Evolutionary conservation across 352 stramenopile species (phyloP).

Genomic region (Pythium aquatile): DNA sequence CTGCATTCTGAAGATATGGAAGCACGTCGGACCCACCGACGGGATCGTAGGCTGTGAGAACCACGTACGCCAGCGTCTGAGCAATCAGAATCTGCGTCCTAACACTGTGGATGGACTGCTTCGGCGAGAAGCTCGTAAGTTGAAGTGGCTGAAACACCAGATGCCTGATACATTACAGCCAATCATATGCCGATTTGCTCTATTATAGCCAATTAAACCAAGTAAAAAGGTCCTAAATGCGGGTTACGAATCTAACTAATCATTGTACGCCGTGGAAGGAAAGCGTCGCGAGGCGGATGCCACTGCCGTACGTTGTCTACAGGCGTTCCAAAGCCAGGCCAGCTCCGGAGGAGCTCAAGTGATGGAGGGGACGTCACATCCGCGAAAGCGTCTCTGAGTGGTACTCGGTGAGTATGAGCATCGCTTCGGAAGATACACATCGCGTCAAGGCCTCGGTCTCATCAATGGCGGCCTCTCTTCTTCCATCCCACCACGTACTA

Average conservation of each 20-base stretch:
- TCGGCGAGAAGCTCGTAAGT: not conserved
- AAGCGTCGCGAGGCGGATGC: not conserved
- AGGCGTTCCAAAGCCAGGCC: not conserved
- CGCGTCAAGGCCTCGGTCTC: too few relatives aligned
- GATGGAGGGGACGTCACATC: not conserved
- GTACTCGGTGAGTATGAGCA: too few relatives aligned
- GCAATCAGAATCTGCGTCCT: not conserved
- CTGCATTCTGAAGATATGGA: conserved; percentile 3
- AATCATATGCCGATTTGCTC: not conserved
- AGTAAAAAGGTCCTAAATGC: too few relatives aligned
- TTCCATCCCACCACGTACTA: not conserved
- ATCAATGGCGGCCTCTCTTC: too few relatives aligned
- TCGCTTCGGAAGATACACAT: too few relatives aligned
- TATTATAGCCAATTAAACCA: not conserved
- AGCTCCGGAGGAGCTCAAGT: not conserved
- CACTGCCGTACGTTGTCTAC: not conserved
- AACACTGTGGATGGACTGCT: not conserved
- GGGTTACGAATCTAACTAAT: not conserved
- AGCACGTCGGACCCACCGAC: not conserved
- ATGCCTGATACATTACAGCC: not conserved
- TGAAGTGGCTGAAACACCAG: conserved; percentile 4
- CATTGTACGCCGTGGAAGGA: not conserved
- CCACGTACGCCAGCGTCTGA: conserved; percentile 1
- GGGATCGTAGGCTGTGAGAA: not conserved
- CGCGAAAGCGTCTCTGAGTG: not conserved